These are phyloP conservation scores for Pyrenochaeta sp. DNA, from an alignment of 2,329 filamentous ascomycete genomes.

Conservation along the genomic window DNA sequence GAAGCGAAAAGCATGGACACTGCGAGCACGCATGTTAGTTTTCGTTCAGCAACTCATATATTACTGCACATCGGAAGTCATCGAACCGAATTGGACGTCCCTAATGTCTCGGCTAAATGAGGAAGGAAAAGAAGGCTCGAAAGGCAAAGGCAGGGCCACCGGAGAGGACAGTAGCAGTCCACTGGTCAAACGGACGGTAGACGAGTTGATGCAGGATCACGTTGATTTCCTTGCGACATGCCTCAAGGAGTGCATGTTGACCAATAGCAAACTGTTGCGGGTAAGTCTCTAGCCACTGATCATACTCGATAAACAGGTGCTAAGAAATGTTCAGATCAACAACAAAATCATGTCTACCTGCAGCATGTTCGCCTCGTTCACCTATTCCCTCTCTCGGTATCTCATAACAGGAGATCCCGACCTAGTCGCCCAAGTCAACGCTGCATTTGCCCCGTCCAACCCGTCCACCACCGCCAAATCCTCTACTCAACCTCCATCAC, in stretches of 20 bases:
- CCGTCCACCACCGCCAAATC: slow-evolving; percentile 11
- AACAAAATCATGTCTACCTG: slow-evolving; percentile 97
- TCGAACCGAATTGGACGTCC: slow-evolving; percentile 95
- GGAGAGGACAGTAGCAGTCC: slow-evolving; percentile 46
- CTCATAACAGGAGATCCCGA: slow-evolving; percentile 86
- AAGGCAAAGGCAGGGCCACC: slow-evolving; percentile 46
- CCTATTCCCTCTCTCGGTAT: slow-evolving; percentile 83
- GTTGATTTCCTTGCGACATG: slow-evolving; percentile 98
- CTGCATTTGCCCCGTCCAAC: slow-evolving; percentile 55
- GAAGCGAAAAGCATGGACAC: slow-evolving; percentile 91
- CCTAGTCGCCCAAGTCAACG: slow-evolving; percentile 67
- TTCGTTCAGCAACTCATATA: slow-evolving; percentile 97
- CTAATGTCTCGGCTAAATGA: slow-evolving; percentile 84
- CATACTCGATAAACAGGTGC: not conserved
- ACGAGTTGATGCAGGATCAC: slow-evolving; percentile 98
- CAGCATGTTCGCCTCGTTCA: slow-evolving; percentile 91
- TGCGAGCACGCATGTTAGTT: slow-evolving; percentile 92
- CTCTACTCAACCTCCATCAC: slow-evolving; percentile 16
- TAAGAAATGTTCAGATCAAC: slow-evolving; percentile 73
- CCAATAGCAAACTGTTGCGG: slow-evolving; percentile 91
- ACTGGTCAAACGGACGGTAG: slow-evolving; percentile 79
- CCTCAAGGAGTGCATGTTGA: slow-evolving; percentile 98
- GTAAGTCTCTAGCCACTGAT: slow-evolving; percentile 59
- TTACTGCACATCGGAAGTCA: slow-evolving; percentile 96
- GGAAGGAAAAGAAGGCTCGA: slow-evolving; percentile 61